Evolutionary conservation across 1,139 yeast species (phyloP).

Genomic region (Zygosaccharomyces sapae): DNA sequence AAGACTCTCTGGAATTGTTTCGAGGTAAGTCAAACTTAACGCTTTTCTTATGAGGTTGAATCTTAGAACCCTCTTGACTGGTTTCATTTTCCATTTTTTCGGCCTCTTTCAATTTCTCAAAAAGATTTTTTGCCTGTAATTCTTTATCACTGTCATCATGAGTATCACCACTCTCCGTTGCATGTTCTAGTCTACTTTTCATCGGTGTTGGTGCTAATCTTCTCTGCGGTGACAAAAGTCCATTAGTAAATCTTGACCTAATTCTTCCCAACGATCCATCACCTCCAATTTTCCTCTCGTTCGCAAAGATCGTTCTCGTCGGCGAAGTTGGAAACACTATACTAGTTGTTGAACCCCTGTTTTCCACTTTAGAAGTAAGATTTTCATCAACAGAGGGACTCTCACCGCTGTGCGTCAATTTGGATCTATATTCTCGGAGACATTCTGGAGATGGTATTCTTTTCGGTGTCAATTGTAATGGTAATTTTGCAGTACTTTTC

Average conservation of each 20-base stretch:
- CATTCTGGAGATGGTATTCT: conserved; percentile 20
- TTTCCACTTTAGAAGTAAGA: conserved; percentile 6
- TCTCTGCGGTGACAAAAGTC: conserved; percentile 23
- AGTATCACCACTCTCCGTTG: neutral
- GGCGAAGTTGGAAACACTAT: conserved; percentile 25
- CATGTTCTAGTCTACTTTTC: neutral
- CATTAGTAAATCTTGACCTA: conserved; percentile 24
- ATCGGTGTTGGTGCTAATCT: conserved; percentile 1
- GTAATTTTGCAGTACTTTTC: conserved; percentile 8
- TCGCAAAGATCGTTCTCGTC: conserved; percentile 19
- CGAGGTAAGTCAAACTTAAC: conserved; percentile 21
- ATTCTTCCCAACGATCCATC: conserved; percentile 29
- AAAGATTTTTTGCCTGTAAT: conserved; percentile 14
- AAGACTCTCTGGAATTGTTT: neutral
- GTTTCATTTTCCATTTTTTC: neutral
- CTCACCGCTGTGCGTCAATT: conserved; percentile 20
- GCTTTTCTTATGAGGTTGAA: conserved; percentile 12
- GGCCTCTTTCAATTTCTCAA: conserved; percentile 15
- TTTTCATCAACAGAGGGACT: conserved; percentile 7
- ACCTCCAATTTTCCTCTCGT: conserved; percentile 23
- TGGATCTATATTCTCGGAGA: conserved; percentile 14
- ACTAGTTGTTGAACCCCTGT: conserved; percentile 12
- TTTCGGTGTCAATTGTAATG: conserved; percentile 24
- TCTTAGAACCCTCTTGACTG: neutral
- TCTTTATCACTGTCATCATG: neutral